These are phyloP conservation scores for Mycena epipterygia DNA, from an alignment of 768 basidiomycete species.

Conservation along the genomic window DNA sequence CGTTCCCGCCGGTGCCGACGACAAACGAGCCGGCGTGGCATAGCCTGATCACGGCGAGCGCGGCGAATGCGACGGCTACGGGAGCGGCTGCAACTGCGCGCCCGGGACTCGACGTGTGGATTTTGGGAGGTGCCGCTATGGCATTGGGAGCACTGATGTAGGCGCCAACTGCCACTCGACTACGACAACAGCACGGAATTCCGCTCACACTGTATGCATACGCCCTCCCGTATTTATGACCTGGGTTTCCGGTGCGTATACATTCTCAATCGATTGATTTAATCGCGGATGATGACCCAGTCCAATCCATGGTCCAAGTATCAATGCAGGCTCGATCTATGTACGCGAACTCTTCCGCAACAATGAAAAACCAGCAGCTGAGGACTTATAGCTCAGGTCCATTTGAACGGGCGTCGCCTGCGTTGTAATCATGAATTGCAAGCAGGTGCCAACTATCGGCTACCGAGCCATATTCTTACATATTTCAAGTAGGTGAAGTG, in stretches of 20 bases:
- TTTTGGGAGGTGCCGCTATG: not conserved
- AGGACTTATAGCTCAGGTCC: not conserved
- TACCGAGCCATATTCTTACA: not conserved
- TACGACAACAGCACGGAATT: too few species aligned
- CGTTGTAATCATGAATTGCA: not conserved
- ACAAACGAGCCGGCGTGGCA: slow-evolving; percentile 3
- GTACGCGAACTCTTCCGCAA: too few species aligned
- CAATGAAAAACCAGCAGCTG: too few species aligned
- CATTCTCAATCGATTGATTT: too few species aligned
- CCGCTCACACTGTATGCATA: too few species aligned
- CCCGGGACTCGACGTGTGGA: not conserved
- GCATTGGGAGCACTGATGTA: slow-evolving; percentile 2
- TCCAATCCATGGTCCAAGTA: too few species aligned
- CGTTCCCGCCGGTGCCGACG: slow-evolving; percentile 8
- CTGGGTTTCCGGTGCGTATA: too few species aligned
- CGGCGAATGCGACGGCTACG: not conserved
- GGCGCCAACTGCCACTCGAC: too few species aligned
- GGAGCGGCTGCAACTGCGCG: not conserved
- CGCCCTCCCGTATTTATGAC: too few species aligned
- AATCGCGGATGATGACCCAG: too few species aligned
- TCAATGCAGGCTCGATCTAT: too few species aligned
- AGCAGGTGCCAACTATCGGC: not conserved
- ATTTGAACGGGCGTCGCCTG: not conserved
- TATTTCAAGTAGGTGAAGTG: not conserved
- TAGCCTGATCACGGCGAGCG: not conserved